phyloP scores from a whole-genome alignment of 2,329 filamentous ascomycete species.

The Nakataea oryzae region DNA sequence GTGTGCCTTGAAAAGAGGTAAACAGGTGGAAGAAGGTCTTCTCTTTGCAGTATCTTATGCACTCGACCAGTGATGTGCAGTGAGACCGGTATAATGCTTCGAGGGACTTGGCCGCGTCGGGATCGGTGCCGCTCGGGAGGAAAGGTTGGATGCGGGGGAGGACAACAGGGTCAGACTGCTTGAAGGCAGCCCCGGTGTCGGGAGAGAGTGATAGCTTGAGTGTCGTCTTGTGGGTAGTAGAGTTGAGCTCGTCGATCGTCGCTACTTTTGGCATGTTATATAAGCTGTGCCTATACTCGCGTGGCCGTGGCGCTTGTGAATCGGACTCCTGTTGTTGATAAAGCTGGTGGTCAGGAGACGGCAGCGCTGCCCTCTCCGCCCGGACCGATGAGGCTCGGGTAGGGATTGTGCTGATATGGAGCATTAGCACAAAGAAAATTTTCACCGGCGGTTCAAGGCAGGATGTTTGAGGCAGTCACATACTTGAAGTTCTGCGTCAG shows the following conservation, averaged over 20 bases:
- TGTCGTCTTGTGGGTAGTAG: constrained; percentile 45
- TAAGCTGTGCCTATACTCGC: constrained; percentile 34
- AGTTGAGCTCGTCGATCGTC: constrained; percentile 47
- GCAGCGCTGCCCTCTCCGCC: constrained; percentile 22
- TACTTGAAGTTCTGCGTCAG: constrained; percentile 42
- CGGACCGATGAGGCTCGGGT: constrained; percentile 6
- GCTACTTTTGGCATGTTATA: constrained; percentile 49
- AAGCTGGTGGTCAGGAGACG: constrained; percentile 21
- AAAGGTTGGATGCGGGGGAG: constrained; percentile 83
- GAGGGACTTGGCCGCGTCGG: constrained; percentile 76
- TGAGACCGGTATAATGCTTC: constrained; percentile 86
- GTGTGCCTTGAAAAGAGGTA: constrained; percentile 87
- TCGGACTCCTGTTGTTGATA: constrained; percentile 20
- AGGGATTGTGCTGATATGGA: constrained; percentile 13
- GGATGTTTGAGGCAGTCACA: constrained; percentile 11
- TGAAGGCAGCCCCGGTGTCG: constrained; percentile 41
- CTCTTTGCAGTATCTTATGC: constrained; percentile 90
- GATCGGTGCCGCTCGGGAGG: constrained; percentile 71
- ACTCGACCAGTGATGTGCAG: constrained; percentile 90
- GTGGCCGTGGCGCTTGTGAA: constrained; percentile 14
- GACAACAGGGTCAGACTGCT: constrained; percentile 59
- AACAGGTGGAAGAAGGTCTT: constrained; percentile 95
- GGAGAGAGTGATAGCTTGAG: constrained; percentile 52
- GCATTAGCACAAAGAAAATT: constrained; percentile 4
- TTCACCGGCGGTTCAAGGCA: background rate